These are phyloP conservation scores for Dillenia suffruticosa DNA, from an alignment of 164 flowering plant species.

Conservation along the genomic window DNA sequence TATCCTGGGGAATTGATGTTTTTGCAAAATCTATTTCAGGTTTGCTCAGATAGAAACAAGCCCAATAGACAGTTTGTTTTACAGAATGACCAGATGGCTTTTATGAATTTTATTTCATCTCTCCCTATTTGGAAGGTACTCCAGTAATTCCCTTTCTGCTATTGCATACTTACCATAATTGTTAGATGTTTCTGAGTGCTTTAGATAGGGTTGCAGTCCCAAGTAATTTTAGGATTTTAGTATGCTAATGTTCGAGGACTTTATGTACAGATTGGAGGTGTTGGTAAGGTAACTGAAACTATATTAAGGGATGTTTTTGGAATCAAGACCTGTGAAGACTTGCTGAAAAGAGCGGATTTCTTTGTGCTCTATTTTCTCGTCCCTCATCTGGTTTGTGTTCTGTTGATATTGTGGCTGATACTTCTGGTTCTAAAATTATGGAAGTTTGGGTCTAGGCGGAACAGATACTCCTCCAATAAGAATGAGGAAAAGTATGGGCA, in stretches of 20 bases:
- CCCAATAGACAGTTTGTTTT: slow-evolving; percentile 96
- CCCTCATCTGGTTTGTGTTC: slow-evolving; percentile 64
- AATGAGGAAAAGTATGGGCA: slow-evolving; percentile 79
- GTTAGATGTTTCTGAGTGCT: no score
- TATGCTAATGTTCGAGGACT: not conserved
- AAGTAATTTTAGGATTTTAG: not conserved
- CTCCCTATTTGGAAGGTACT: slow-evolving; percentile 91
- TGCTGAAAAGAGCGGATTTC: slow-evolving; percentile 71
- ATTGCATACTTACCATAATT: no score
- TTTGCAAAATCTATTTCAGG: slow-evolving; percentile 36
- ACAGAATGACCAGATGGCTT: slow-evolving; percentile 74
- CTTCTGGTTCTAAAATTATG: no score
- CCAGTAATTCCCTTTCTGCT: not conserved
- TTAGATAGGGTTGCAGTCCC: no score
- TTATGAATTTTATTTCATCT: slow-evolving; percentile 84
- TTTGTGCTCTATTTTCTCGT: slow-evolving; percentile 83
- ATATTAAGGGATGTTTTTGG: slow-evolving; percentile 69
- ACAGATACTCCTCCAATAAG: slow-evolving; percentile 59
- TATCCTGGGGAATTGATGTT: slow-evolving; percentile 3
- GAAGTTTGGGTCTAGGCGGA: slow-evolving; percentile 55
- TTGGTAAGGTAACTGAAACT: slow-evolving; percentile 93
- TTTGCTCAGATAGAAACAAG: slow-evolving; percentile 96
- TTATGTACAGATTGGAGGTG: slow-evolving; percentile 79
- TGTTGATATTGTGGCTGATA: not conserved
- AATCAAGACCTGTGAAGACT: slow-evolving; percentile 81